These are phyloP conservation scores for Myotisia sp. DNA, from an alignment of 2,329 filamentous ascomycete genomes.

Conservation along the genomic window DNA sequence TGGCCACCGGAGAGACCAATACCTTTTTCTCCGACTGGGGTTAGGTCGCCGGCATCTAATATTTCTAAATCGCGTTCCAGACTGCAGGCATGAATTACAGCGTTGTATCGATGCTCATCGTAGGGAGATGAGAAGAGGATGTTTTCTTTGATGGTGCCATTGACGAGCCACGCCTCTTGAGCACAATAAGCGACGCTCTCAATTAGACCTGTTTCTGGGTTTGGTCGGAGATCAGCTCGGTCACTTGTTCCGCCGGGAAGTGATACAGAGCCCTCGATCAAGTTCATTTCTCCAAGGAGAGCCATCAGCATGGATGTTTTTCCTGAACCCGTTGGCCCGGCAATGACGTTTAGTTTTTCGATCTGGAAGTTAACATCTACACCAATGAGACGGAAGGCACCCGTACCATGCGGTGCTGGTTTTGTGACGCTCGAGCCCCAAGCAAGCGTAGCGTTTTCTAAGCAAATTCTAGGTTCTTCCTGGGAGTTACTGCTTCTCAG, in stretches of 20 bases:
- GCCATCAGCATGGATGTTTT: conserved; percentile 96
- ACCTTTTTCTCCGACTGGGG: conserved; percentile 89
- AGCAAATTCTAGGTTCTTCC: conserved; percentile 63
- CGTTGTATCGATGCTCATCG: conserved; percentile 68
- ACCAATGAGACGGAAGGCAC: conserved; percentile 70
- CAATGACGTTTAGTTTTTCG: conserved; percentile 80
- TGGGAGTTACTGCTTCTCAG: conserved; percentile 55
- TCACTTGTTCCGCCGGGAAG: conserved; percentile 66
- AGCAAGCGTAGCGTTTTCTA: conserved; percentile 70
- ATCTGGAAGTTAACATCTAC: conserved; percentile 69
- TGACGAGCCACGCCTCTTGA: conserved; percentile 92
- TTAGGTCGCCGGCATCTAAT: conserved; percentile 81
- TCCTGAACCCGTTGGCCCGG: conserved; percentile 82
- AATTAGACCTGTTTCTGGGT: conserved; percentile 72
- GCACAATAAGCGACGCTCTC: conserved; percentile 94
- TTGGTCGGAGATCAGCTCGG: conserved; percentile 66
- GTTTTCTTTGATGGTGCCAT: conserved; percentile 89
- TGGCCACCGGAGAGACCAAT: conserved; percentile 94
- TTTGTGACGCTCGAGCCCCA: conserved; percentile 54
- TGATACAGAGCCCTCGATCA: conserved; percentile 64
- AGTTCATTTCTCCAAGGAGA: conserved; percentile 86
- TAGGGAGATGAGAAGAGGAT: conserved; percentile 77
- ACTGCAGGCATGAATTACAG: conserved; percentile 82
- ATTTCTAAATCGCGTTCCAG: conserved; percentile 84
- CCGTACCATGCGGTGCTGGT: conserved; percentile 47